A percentile compares a stretch with the other conserved stretches of the same genome.
These are phyloP conservation scores for Malus orientalis DNA, from an alignment of 306 rosid species.

Conservation along the genomic window DNA sequence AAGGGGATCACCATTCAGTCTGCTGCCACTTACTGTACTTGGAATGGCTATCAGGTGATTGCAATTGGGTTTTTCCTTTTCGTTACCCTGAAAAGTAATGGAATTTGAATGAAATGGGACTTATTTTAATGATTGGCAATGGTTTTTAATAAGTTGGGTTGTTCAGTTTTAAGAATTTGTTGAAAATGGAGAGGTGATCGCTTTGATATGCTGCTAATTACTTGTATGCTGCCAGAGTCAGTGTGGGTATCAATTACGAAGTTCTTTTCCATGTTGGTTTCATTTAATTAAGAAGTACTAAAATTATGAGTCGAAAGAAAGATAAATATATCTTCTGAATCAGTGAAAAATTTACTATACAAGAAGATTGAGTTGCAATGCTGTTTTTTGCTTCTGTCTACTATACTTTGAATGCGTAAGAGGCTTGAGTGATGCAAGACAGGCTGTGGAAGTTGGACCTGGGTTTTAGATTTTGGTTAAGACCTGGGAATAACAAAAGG, in stretches of 20 bases:
- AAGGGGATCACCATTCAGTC: conserved; percentile 94
- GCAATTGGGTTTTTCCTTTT: background rate
- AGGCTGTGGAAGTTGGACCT: background rate
- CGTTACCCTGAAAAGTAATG: background rate
- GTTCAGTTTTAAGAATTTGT: background rate
- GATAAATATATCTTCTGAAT: background rate
- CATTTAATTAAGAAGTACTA: background rate
- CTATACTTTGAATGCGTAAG: background rate
- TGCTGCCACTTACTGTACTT: conserved; percentile 84
- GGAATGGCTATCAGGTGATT: conserved; percentile 77
- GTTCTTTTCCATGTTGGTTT: background rate
- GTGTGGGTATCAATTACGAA: no score
- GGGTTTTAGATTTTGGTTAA: background rate
- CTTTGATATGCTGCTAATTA: background rate
- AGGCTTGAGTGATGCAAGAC: background rate
- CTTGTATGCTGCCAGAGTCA: no score
- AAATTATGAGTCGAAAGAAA: background rate
- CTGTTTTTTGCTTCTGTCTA: background rate
- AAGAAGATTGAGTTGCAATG: background rate
- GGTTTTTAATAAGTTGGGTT: background rate
- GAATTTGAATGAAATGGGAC: background rate
- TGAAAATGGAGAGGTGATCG: background rate
- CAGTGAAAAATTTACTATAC: background rate
- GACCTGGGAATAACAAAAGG: background rate
- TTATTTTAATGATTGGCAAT: background rate